These are phyloP conservation scores for Lentinula raphanica DNA, from an alignment of 768 basidiomycete species.

Conservation along the genomic window DNA sequence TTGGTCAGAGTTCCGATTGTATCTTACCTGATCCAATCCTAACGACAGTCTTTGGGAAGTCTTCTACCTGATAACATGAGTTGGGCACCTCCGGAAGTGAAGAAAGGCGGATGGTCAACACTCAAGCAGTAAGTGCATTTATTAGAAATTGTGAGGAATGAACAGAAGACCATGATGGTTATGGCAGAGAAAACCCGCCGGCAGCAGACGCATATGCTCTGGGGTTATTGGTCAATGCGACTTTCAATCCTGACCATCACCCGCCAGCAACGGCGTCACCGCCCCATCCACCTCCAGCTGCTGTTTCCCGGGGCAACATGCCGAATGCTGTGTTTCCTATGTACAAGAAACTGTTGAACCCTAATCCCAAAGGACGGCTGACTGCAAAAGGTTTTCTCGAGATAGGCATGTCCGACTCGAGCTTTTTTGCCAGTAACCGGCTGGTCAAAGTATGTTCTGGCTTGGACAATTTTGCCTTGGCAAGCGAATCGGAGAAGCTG, in stretches of 20 bases:
- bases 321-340: constrained; percentile 69
- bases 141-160: background rate
- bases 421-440: constrained; percentile 80
- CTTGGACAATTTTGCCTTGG: constrained; percentile 79
- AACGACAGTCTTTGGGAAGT: constrained; percentile 58
- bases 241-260: constrained; percentile 85
- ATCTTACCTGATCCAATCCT: constrained; percentile 13
- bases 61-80: constrained; percentile 54
- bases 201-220: constrained; percentile 84
- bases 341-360: constrained; percentile 87
- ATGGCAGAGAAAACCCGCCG: constrained; percentile 42
- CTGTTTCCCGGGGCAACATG: constrained; percentile 72
- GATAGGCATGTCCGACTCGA: constrained; percentile 71
- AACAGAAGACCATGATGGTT: constrained; percentile 2
- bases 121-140: constrained; percentile 70
- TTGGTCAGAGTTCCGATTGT: constrained; percentile 3
- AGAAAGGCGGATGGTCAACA: constrained; percentile 76
- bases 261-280: constrained; percentile 61
- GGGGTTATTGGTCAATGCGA: constrained; percentile 75
- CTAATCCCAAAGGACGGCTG: constrained; percentile 76
- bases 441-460: constrained; percentile 82
- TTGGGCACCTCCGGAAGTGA: constrained; percentile 81
- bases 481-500: constrained; percentile 75
- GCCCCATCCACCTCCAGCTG: constrained; percentile 73
- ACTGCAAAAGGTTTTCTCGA: constrained; percentile 75